These are phyloP conservation scores for Paraphoma sp. DNA, from an alignment of 2,329 filamentous ascomycete genomes.

Conservation along the genomic window DNA sequence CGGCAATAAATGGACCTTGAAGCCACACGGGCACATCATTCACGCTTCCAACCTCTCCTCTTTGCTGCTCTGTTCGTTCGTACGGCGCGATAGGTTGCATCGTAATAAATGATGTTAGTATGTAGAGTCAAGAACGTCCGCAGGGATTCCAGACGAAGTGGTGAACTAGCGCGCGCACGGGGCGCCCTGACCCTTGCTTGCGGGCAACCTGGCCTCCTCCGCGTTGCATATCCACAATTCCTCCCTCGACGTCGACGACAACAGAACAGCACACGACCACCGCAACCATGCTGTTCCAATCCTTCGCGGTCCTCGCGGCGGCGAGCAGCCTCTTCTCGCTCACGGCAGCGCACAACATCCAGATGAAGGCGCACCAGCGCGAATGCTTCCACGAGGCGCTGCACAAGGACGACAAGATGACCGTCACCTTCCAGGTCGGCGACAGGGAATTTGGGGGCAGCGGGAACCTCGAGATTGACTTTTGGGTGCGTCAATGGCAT, in stretches of 20 bases:
- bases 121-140: not conserved
- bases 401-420: conserved; percentile 96
- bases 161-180: conserved; percentile 7
- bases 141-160: conserved; percentile 4
- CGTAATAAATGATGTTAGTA: not conserved
- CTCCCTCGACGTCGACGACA: not conserved
- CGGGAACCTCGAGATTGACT: conserved; percentile 95
- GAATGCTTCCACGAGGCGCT: conserved; percentile 98
- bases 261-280: conserved; percentile 9
- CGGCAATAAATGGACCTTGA: too few relatives aligned
- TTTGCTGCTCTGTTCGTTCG: too few relatives aligned
- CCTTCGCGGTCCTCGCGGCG: conserved; percentile 47
- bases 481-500: conserved; percentile 73
- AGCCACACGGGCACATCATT: too few relatives aligned
- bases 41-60: too few relatives aligned
- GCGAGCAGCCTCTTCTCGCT: conserved; percentile 67
- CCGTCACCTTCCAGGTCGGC: conserved; percentile 96
- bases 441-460: conserved; percentile 94
- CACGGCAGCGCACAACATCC: conserved; percentile 88
- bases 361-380: conserved; percentile 87
- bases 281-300: conserved; percentile 44
- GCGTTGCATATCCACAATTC: conserved; percentile 4
- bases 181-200: conserved; percentile 25
- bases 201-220: conserved; percentile 43
- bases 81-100: not conserved